These are phyloP conservation scores for Actinomucor elegans DNA, from an alignment of 371 early-diverging fungal species.

Conservation along the genomic window DNA sequence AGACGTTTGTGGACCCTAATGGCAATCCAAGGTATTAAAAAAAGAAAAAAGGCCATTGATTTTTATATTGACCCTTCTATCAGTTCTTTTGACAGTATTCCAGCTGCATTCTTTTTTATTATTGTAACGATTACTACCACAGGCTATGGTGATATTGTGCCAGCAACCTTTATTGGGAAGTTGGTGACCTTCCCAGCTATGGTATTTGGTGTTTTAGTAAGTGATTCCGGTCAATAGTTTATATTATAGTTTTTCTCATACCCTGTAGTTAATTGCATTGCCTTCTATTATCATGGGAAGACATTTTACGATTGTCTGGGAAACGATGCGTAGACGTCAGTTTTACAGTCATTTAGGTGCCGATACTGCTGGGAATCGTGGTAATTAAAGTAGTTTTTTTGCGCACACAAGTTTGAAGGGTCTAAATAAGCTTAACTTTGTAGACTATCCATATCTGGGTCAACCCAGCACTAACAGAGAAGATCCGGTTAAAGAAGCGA, in stretches of 20 bases:
- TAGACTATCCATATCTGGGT: too few species aligned
- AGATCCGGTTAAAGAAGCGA: background rate
- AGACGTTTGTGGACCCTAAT: conserved; percentile 62
- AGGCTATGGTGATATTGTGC: conserved; percentile 86
- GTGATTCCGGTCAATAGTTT: too few species aligned
- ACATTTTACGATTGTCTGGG: conserved; percentile 86
- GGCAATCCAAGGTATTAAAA: conserved; percentile 56
- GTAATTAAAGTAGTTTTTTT: too few species aligned
- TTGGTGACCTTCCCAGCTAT: conserved; percentile 82
- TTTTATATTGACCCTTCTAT: background rate
- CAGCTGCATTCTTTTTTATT: conserved; percentile 81
- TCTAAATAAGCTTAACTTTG: too few species aligned
- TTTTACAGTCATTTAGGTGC: too few species aligned
- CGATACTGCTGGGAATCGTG: too few species aligned
- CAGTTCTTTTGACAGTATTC: conserved; percentile 78
- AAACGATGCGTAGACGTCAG: conserved; percentile 59
- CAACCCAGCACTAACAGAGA: too few species aligned
- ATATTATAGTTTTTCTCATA: too few species aligned
- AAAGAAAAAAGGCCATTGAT: background rate
- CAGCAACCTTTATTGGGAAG: conserved; percentile 81
- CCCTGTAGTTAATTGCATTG: conserved; percentile 77
- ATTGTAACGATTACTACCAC: conserved; percentile 85
- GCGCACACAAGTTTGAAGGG: too few species aligned
- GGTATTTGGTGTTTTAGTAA: conserved; percentile 78
- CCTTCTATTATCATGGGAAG: conserved; percentile 90